Base-by-base conservation (phyloP, 2,329 filamentous ascomycete genomes). In the Davidsoniella virescens region DNA sequence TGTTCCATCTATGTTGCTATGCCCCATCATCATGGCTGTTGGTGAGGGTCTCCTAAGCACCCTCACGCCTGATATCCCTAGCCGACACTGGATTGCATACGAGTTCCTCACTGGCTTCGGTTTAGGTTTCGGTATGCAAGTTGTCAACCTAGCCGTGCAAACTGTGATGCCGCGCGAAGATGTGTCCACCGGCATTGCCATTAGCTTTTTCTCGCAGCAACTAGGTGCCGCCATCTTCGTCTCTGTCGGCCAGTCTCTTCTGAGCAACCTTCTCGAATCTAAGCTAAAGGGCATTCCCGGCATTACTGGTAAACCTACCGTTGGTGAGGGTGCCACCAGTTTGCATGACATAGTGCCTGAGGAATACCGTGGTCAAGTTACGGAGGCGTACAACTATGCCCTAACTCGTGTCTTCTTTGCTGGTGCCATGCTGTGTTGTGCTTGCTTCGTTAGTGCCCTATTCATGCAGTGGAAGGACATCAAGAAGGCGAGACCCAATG, bases 391-490 rank as follows among this genome's bases (percentile, higher is more conserved):
- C 65, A 84, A 84, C 59, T 63, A 68, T 41, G 74, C 79, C 0
- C 66, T 82, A 37, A 76, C 72, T 0, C 65, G 73, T 52, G 76
- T 78, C 3, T 86, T 82, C 59, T 71, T 82, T 52, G 73, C 78
- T 1, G 70, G 70, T 3, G 65, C 80, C 47, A 80, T 72, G 0
- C 63, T 82, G 54, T 68, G 72, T 0, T 62, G 70, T 5, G 58
- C 73, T 2, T 73, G 73, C 9, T 65, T 84, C 5, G n/a, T 80
- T 8, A 76, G 72, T 6, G 70, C 75, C 0, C 57, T 73, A 2
- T 70, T 70, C 18, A 71, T 85, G 56, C 72, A 84, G 61, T 85
- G 81, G 81, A 76, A 68, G 60, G 78, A 67, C 55, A 77, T 84
- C 58, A 84, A 83, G 67, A 76, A 74, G 57, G 59, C 54, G 0